Base-by-base conservation (phyloP, 106 monocot species). In the Phalaenopsis aphrodite region DNA sequence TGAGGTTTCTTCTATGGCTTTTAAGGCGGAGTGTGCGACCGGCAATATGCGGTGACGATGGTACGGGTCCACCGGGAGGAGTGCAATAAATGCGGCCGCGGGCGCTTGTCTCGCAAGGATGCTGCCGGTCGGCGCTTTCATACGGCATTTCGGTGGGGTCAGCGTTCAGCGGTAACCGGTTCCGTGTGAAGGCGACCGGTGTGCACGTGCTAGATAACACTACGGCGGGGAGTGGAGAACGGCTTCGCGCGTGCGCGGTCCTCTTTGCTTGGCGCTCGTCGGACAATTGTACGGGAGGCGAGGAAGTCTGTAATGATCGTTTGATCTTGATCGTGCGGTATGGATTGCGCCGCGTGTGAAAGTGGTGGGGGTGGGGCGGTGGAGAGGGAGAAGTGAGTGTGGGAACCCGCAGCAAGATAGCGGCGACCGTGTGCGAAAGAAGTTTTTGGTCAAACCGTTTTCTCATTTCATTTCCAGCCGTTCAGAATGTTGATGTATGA, bases 1-100 rank as follows among this genome's bases (percentile, higher is more conserved):
- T 39, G 41, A 42, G 57, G 52, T 52, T 52, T 52, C 52, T 52
- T 52, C 14, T 52, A 55, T 14, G 9, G 41, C 39, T 71, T 79
- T 72, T 16, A 49, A 5, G 14, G 12, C 15, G 10, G 39, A 42
- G 36, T 36, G 66, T 61, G 39, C 21, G 74, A 87, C 87, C 78
- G 81, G 87, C n/a, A n/a, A 55, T 84, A 41, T 56, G 30, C 61
- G 83, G 83, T 87, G 39, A 24, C 0, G 30, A 10, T 14, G 12
- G 81, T 85, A 85, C 81, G 85, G 85, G 41, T 12, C 37, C 69
- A 37, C 68, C 8, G 69, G 36, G 12, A 9, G 38, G 30, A 37
- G 38, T 14, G 69, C 38, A 30, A 45, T 75, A 58, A 46, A 66
- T 78, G 52, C 2, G 2, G 75, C 23, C 18, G 15, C 38, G 41